Evolutionary conservation across 140 eudicot genomes (phyloP).

Genomic region (Bidens hawaiensis): DNA sequence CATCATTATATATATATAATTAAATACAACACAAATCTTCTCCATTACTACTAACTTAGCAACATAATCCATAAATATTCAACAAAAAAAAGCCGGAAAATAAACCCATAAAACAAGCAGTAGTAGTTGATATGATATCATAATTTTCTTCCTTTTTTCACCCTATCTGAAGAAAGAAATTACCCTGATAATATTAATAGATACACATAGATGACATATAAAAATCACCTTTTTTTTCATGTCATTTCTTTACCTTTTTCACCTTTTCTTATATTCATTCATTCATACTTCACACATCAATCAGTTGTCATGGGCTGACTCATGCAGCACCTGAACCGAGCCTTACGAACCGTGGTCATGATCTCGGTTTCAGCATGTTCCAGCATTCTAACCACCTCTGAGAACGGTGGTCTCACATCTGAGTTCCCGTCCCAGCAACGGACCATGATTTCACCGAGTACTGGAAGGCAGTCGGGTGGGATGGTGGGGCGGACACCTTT

Average conservation of each 20-base stretch:
- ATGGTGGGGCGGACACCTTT: conserved; percentile 87
- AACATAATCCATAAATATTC: conserved; percentile 49
- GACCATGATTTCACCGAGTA: conserved; percentile 81
- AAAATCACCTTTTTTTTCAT: conserved; percentile 31
- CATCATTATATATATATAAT: conserved; percentile 6
- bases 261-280: conserved; percentile 27
- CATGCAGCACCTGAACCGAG: conserved; percentile 96
- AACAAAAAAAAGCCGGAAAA: conserved; percentile 14
- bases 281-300: conserved; percentile 27
- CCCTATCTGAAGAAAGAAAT: conserved; percentile 68
- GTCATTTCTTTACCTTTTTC: conserved; percentile 34
- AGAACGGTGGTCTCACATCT: conserved; percentile 76
- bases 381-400: conserved; percentile 79
- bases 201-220: conserved; percentile 61
- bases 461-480: conserved; percentile 83
- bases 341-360: conserved; percentile 80
- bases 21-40: conserved; percentile 69
- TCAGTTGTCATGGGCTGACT: conserved; percentile 90
- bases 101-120: conserved; percentile 38
- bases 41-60: conserved; percentile 56
- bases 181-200: conserved; percentile 67
- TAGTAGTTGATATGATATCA: conserved; percentile 40
- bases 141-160: conserved; percentile 36
- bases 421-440: conserved; percentile 93
- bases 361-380: conserved; percentile 81